A percentile compares a stretch with the other conserved stretches of the same genome.
These are phyloP conservation scores for Euphorbia tirucalli DNA, from an alignment of 345 rosid genomes.

Conservation along the genomic window DNA sequence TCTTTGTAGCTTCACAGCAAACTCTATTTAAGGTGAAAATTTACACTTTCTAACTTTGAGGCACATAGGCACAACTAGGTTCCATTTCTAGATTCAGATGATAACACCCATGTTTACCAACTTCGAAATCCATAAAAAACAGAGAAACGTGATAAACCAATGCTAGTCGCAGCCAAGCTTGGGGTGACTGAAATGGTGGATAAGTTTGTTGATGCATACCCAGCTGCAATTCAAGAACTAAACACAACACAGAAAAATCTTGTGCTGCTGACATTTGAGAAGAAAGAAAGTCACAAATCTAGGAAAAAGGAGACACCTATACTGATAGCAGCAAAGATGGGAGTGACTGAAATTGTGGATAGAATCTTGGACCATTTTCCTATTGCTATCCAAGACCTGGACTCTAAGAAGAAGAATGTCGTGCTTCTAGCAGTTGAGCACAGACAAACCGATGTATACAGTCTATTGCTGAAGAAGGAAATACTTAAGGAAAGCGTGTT, in stretches of 20 bases:
- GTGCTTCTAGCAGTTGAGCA: constrained; percentile 30
- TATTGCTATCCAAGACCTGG: neutral
- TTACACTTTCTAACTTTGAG: no score
- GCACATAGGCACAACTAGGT: no score
- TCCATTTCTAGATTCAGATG: no score
- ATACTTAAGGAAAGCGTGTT: constrained; percentile 11
- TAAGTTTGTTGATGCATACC: neutral
- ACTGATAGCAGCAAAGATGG: constrained; percentile 3
- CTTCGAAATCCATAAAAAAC: no score
- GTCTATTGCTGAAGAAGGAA: neutral
- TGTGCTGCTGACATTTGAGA: neutral
- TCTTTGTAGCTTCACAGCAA: no score
- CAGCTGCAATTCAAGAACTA: neutral
- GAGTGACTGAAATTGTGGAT: constrained; percentile 6
- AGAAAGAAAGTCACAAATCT: neutral
- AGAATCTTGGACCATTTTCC: neutral
- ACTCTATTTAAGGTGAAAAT: no score
- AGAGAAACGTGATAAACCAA: neutral
- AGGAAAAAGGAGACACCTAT: neutral
- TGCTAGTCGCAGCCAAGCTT: neutral
- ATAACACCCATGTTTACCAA: no score
- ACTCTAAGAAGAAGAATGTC: constrained; percentile 3
- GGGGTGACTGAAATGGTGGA: constrained; percentile 3
- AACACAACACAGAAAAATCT: neutral
- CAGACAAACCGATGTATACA: constrained; percentile 14